Evolutionary conservation across 1,284 basidiomycete genomes (phyloP), one percentile per base, ranked within the genome.

Genomic region (Cutaneotrichosporon sp.): DNA sequence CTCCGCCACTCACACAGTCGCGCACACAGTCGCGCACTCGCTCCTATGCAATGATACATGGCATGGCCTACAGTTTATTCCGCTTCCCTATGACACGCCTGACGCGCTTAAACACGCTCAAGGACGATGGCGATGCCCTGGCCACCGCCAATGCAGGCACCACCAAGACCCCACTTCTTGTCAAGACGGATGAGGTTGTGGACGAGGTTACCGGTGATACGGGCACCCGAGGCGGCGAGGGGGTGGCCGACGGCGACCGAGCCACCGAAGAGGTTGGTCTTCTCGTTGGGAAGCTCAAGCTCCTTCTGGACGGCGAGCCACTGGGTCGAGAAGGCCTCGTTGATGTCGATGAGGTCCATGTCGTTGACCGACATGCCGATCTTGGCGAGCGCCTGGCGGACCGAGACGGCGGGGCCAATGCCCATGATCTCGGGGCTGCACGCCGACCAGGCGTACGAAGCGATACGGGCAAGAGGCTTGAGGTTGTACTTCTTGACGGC

Each of bases 261-360:
- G 11, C 78, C 77, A 50, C 83, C 84, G 60, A 83, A 83, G 31
- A 83, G 69, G 77, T 85, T 85, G n/a, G 81, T 79, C 71, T 82
- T 83, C 16, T 84, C 84, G 52, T 71, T 76, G 14, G 83, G 83
- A 24, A 85, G 74, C 56, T 81, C 82, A 27, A 85, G 79, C 70
- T 83, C 83, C 66, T 79, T 82, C 66, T 83, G 82, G 14, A 84
- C 83, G 4, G 81, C 76, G 25, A 85, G 75, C 81, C 82, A 84
- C 68, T 85, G 84, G 1, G 82, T 81, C 0, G 84, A 83, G 62
- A 85, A 85, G 6, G 84, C 84, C 79, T 85, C 84, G 74, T 84
- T 85, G 55, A 85, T 75, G 67, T 85, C 84, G 64, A 84, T 81
- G 38, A 84, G 69, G 72, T 83, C 83, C 72, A 84, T 84, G 65